These are phyloP conservation scores for Chrysanthemum makinoi DNA, from an alignment of 129 eudicot genomes.

Conservation along the genomic window DNA sequence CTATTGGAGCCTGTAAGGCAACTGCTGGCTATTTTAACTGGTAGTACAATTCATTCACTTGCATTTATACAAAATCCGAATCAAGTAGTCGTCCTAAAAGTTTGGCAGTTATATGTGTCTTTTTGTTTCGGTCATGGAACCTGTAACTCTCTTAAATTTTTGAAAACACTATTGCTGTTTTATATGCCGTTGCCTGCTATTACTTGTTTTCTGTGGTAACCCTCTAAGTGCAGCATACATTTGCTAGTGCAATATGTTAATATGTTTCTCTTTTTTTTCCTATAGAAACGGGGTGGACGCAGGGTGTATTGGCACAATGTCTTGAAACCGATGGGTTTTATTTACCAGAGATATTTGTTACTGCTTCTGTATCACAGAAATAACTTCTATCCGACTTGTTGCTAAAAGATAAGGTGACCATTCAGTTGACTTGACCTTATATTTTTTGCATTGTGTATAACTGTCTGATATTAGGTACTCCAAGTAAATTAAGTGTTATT, in stretches of 20 bases:
- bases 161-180: too few relatives aligned
- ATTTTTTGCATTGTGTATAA: background rate
- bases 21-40: background rate
- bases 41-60: background rate
- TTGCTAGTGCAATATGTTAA: background rate
- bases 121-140: background rate
- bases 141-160: background rate
- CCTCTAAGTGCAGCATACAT: background rate
- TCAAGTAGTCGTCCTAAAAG: background rate
- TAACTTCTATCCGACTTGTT: too few relatives aligned
- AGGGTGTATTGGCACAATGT: constrained; percentile 52
- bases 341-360: constrained; percentile 27
- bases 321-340: constrained; percentile 78
- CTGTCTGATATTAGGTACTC: background rate
- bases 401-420: constrained; percentile 61
- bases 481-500: background rate
- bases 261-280: background rate
- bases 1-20: background rate
- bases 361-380: constrained; percentile 45
- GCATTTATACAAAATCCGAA: background rate
- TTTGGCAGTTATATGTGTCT: background rate
- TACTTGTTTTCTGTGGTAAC: background rate
- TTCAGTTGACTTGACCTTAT: background rate
- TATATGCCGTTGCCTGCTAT: background rate
- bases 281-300: constrained; percentile 47